Conservation (phyloP, 306 rosid genomes). For the Mucuna pruriens region DNA sequence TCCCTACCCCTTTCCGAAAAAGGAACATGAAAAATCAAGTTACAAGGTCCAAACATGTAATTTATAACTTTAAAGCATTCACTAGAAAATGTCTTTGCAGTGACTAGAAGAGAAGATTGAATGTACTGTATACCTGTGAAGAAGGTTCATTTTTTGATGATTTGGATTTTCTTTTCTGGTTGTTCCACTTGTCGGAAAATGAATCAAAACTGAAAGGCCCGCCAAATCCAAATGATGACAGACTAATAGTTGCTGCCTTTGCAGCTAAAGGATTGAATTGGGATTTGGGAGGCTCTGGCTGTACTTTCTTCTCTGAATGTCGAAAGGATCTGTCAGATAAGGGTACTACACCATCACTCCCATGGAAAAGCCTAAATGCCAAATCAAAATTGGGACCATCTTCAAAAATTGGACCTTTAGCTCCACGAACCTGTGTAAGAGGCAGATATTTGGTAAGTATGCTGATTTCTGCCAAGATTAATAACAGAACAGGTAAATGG, state of each 20-base stretch:
- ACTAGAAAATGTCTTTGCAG: neutral
- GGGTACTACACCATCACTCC: slow-evolving; percentile 95
- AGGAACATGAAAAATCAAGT: neutral
- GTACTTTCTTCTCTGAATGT: slow-evolving; percentile 59
- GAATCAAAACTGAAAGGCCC: slow-evolving; percentile 88
- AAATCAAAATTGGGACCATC: slow-evolving; percentile 96
- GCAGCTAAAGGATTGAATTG: slow-evolving; percentile 96
- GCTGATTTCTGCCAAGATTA: slow-evolving; percentile 1
- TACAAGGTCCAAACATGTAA: slow-evolving; percentile 5
- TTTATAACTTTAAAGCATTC: neutral
- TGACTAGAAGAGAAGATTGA: slow-evolving; percentile 16
- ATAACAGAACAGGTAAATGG: slow-evolving; percentile 12
- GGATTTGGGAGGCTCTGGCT: slow-evolving; percentile 53
- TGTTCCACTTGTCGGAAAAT: slow-evolving; percentile 80
- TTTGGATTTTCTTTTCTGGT: slow-evolving; percentile 70
- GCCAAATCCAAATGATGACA: slow-evolving; percentile 92
- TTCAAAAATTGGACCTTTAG: slow-evolving; percentile 97
- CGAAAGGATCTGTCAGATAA: slow-evolving; percentile 68
- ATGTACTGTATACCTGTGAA: slow-evolving; percentile 62
- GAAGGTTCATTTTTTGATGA: slow-evolving; percentile 77
- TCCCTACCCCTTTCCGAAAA: neutral
- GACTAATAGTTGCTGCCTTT: slow-evolving; percentile 95
- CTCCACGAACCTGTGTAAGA: slow-evolving; percentile 66
- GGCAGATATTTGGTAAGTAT: slow-evolving; percentile 29
- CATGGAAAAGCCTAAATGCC: slow-evolving; percentile 97